A percentile compares a stretch with the other conserved stretches of the same genome.
Conservation (phyloP, 2,329 filamentous ascomycete genomes). For the Neoascochyta sp. region DNA sequence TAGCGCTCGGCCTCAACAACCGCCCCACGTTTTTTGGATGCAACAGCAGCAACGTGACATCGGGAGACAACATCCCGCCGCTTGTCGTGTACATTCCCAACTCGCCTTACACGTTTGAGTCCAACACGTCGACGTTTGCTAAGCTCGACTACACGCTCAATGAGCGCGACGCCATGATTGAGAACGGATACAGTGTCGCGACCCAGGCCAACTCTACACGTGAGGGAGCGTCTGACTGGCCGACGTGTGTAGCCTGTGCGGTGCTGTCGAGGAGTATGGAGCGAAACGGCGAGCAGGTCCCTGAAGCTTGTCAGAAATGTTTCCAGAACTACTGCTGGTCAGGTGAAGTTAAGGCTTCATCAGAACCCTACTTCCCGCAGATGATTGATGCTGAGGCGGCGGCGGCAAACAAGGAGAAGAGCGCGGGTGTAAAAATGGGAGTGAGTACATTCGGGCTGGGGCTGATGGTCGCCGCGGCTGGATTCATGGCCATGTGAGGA, state of each 20-base stretch:
- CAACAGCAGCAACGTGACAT: constrained; percentile 60
- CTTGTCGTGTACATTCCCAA: constrained; percentile 87
- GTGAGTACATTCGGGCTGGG: too few species aligned
- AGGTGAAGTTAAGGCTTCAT: constrained; percentile 56
- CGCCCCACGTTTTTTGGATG: constrained; percentile 80
- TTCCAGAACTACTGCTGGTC: constrained; percentile 91
- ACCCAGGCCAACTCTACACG: constrained; percentile 78
- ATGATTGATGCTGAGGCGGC: constrained; percentile 13
- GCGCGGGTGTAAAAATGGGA: too few species aligned
- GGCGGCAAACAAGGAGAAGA: constrained; percentile 14
- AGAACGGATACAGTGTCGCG: constrained; percentile 79
- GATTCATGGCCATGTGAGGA: too few species aligned
- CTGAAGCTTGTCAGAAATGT: constrained; percentile 69
- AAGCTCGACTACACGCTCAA: constrained; percentile 59
- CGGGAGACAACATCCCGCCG: constrained; percentile 51
- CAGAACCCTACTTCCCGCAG: constrained; percentile 27
- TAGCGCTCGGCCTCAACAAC: constrained; percentile 71
- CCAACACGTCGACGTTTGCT: constrained; percentile 74
- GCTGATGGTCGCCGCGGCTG: too few species aligned
- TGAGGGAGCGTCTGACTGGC: constrained; percentile 63
- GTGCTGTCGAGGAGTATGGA: constrained; percentile 72
- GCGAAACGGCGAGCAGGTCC: constrained; percentile 65
- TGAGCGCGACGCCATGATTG: constrained; percentile 74
- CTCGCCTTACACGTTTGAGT: constrained; percentile 69
- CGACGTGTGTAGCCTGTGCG: constrained; percentile 82